A percentile compares a stretch with the other conserved stretches of the same genome.
phyloP scores from a whole-genome alignment of 352 stramenopile genomes.

The Phytophthora ramorum region DNA sequence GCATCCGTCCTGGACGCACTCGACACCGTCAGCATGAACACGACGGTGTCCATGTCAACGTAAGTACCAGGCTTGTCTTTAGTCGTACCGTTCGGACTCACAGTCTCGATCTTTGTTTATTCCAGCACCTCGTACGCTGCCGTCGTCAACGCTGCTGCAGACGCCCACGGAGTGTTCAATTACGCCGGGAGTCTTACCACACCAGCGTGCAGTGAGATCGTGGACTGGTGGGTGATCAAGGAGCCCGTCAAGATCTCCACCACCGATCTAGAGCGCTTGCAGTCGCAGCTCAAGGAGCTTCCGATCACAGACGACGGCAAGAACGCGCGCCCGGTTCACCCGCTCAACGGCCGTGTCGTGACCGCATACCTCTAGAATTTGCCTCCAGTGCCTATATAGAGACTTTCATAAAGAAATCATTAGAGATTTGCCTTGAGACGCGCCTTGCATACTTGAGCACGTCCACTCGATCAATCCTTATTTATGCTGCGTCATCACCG shows the following conservation, averaged over 20 bases:
- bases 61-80: conserved; percentile 7
- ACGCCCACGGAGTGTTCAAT: conserved; percentile 37
- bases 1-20: conserved; percentile 33
- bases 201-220: conserved; percentile 40
- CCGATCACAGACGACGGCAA: conserved; percentile 36
- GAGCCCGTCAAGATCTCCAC: conserved; percentile 32
- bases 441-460: conserved; percentile 13
- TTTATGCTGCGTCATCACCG: conserved; percentile 3
- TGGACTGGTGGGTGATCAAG: conserved; percentile 45
- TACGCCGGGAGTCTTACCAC: conserved; percentile 45
- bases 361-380: conserved; percentile 27
- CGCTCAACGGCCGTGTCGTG: conserved; percentile 36
- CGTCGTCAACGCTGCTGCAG: conserved; percentile 48
- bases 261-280: conserved; percentile 31
- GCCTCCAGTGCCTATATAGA: background rate
- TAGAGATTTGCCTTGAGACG: conserved; percentile 22
- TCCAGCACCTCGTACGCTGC: conserved; percentile 46
- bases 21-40: conserved; percentile 32
- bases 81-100: background rate
- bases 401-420: conserved; percentile 7
- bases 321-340: conserved; percentile 35
- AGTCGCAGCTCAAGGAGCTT: conserved; percentile 32
- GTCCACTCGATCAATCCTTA: conserved; percentile 5
- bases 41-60: conserved; percentile 25
- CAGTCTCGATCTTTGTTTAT: background rate